Evolutionary conservation across 768 basidiomycete genomes (phyloP).

Genomic region (Lactifluus volemus): DNA sequence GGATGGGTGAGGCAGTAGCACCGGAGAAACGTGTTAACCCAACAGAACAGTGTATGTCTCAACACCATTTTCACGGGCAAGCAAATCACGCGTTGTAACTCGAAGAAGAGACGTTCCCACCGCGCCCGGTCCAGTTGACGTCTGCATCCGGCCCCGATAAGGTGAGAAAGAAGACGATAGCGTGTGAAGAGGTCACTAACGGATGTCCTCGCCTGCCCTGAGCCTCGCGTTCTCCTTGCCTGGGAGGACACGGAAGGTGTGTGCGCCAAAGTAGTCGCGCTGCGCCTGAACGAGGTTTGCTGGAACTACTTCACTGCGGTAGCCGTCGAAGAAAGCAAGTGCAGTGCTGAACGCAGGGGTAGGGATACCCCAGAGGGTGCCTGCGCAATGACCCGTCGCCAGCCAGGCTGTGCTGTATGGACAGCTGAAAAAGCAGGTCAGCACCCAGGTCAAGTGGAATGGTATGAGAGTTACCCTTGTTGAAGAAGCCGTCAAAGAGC

Average conservation of each 20-base stretch:
- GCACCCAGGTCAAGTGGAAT: neutral
- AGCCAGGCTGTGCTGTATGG: conserved; percentile 92
- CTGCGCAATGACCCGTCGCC: conserved; percentile 96
- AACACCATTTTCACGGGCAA: neutral
- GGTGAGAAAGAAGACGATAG: conserved; percentile 2
- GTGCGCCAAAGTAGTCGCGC: conserved; percentile 99
- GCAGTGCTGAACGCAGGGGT: conserved; percentile 98
- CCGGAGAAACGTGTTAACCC: neutral
- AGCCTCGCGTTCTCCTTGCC: conserved; percentile 85
- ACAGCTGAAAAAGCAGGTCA: conserved; percentile 44
- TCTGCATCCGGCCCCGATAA: conserved; percentile 37
- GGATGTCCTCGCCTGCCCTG: conserved; percentile 77
- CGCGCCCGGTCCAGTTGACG: conserved; percentile 98
- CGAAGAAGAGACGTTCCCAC: conserved; percentile 87
- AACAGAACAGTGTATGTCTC: neutral
- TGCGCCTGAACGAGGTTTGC: conserved; percentile 94
- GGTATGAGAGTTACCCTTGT: conserved; percentile 49
- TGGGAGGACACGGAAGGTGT: conserved; percentile 92
- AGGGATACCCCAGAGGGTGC: conserved; percentile 97
- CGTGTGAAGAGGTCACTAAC: conserved; percentile 38
- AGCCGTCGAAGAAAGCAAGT: conserved; percentile 97
- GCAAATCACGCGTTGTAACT: conserved; percentile 62
- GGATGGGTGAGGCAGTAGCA: neutral
- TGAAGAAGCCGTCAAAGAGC: conserved; percentile 96
- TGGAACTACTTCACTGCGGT: conserved; percentile 89